These are phyloP conservation scores for Acer campestre DNA, from an alignment of 345 rosid genomes.

Conservation along the genomic window DNA sequence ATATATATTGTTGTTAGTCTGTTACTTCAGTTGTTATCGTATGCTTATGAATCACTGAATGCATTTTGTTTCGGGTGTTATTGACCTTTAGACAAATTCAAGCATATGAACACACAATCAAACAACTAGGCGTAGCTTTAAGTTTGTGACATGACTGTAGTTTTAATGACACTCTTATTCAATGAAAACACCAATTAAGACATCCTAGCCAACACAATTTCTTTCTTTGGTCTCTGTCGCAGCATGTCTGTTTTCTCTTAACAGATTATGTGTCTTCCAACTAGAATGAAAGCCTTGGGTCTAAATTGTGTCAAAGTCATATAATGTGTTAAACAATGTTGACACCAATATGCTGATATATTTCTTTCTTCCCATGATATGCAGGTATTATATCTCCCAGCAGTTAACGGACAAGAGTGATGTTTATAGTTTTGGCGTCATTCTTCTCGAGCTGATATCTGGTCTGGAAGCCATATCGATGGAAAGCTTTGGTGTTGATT, in stretches of 20 bases:
- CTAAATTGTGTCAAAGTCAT: not conserved
- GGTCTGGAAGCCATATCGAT: constrained; percentile 96
- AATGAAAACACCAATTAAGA: not conserved
- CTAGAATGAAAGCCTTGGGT: not conserved
- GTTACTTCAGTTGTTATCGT: not conserved
- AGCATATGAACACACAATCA: constrained; percentile 1
- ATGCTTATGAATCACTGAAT: not conserved
- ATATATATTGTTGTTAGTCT: no score
- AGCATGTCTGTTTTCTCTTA: not conserved
- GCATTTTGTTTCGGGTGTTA: not conserved
- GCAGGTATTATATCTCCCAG: constrained; percentile 95
- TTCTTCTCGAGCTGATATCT: constrained; percentile 93
- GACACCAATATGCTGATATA: not conserved
- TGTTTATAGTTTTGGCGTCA: constrained; percentile 96
- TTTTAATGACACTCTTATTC: constrained; percentile 1
- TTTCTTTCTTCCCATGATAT: constrained; percentile 15
- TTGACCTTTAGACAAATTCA: not conserved
- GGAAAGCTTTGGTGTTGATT: constrained; percentile 83
- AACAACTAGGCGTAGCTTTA: not conserved
- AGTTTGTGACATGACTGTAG: not conserved
- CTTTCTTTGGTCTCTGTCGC: not conserved
- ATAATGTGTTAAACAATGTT: not conserved
- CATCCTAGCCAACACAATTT: not conserved
- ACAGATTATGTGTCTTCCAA: not conserved
- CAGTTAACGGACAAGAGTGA: constrained; percentile 98